Percentiles rank a stretch among this genome's conserved stretches.
Conservation (phyloP, 257 asterid species). For the Linaria vulgaris region DNA sequence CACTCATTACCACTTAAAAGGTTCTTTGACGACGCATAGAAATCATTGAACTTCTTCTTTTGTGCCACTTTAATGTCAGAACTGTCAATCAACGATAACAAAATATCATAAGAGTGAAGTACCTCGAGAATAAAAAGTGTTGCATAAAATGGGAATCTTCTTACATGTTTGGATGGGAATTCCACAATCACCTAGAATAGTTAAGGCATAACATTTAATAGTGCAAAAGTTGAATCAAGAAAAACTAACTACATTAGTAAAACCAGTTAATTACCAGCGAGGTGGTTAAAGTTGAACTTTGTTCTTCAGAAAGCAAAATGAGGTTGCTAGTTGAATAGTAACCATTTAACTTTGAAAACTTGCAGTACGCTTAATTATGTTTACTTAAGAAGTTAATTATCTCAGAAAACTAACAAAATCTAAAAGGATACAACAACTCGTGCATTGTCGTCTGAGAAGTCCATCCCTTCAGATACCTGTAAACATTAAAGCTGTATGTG, state of each 20-base stretch:
- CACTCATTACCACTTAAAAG: constrained; percentile 89
- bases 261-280: constrained; percentile 12
- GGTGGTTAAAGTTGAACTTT: background rate
- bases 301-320: constrained; percentile 10
- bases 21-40: constrained; percentile 60
- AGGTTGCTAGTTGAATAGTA: constrained; percentile 12
- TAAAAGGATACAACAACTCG: constrained; percentile 89
- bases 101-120: constrained; percentile 24
- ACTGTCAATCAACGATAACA: constrained; percentile 44
- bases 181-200: constrained; percentile 78
- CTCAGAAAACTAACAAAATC: constrained; percentile 16
- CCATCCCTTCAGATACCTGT: constrained; percentile 99
- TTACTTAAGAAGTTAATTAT: constrained; percentile 22
- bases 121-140: constrained; percentile 21
- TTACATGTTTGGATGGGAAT: constrained; percentile 95
- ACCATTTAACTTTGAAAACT: constrained; percentile 8
- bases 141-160: constrained; percentile 30
- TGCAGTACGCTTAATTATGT: background rate
- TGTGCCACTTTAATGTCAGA: constrained; percentile 72
- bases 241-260: background rate
- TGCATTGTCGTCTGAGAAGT: constrained; percentile 95
- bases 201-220: constrained; percentile 47
- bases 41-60: constrained; percentile 89
- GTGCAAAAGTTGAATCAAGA: constrained; percentile 19
- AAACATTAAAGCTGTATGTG: constrained; percentile 22